Conservation (phyloP, 768 basidiomycete species). For the Podaxis rugospora region DNA sequence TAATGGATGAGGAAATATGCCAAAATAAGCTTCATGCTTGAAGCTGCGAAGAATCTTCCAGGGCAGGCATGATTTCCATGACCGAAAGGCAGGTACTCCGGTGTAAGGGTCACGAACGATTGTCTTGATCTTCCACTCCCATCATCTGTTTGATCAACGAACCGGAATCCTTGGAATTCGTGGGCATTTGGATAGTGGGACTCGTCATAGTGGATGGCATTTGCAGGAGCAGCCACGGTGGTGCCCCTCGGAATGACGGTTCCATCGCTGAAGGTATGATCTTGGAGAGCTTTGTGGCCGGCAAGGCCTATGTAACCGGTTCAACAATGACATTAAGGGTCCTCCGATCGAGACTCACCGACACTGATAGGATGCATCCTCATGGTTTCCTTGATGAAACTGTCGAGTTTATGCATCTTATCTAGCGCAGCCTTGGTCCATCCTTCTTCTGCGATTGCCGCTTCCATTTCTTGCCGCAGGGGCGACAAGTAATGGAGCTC, state of each 20-base stretch:
- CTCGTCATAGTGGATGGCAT: slow-evolving; percentile 26
- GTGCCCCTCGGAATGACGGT: slow-evolving; percentile 34
- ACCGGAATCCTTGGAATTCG: slow-evolving; percentile 39
- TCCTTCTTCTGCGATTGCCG: slow-evolving; percentile 29
- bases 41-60: slow-evolving; percentile 14
- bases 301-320: slow-evolving; percentile 16
- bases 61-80: slow-evolving; percentile 31
- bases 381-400: slow-evolving; percentile 16
- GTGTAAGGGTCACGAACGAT: slow-evolving; percentile 19
- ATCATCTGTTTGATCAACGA: slow-evolving; percentile 21
- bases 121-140: slow-evolving; percentile 18
- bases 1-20: slow-evolving; percentile 12
- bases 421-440: slow-evolving; percentile 20
- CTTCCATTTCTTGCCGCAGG: slow-evolving; percentile 40
- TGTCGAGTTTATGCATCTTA: slow-evolving; percentile 12
- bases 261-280: slow-evolving; percentile 42
- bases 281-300: slow-evolving; percentile 28
- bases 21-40: slow-evolving; percentile 13
- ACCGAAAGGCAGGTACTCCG: slow-evolving; percentile 30
- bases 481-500: slow-evolving; percentile 26
- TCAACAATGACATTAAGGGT: background rate
- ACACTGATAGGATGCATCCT: slow-evolving; percentile 8
- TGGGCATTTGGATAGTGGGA: slow-evolving; percentile 27
- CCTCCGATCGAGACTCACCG: background rate
- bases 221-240: slow-evolving; percentile 24